These are phyloP conservation scores for Typha latifolia DNA, from an alignment of 176 grass and related monocot genomes.

Conservation along the genomic window DNA sequence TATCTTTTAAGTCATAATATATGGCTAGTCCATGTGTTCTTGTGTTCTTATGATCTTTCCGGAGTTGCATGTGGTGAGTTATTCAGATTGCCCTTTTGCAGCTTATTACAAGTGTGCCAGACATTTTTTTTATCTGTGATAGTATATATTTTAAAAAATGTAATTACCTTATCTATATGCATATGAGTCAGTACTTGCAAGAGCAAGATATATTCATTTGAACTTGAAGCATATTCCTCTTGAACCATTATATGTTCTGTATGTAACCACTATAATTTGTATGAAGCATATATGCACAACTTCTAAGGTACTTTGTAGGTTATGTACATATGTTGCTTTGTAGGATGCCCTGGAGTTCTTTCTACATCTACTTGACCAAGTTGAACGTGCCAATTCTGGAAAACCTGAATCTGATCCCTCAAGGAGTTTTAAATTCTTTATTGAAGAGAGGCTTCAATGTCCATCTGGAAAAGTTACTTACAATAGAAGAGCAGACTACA, in stretches of 20 bases:
- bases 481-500: conserved; percentile 68
- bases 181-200: neutral
- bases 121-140: neutral
- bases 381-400: conserved; percentile 72
- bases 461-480: conserved; percentile 95
- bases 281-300: neutral
- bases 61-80: neutral
- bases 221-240: neutral
- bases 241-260: neutral
- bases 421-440: conserved; percentile 75
- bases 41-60: neutral
- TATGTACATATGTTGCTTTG: conserved; percentile 10
- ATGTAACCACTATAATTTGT: neutral
- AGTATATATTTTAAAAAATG: neutral
- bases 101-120: no score
- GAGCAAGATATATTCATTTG: neutral
- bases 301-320: neutral
- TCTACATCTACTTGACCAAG: conserved; percentile 75
- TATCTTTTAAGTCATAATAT: neutral
- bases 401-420: conserved; percentile 57
- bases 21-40: neutral
- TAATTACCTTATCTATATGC: neutral
- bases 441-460: conserved; percentile 89
- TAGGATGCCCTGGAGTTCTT: conserved; percentile 94
- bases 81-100: neutral